Evolutionary conservation across 1,139 yeast species (phyloP).

Genomic region (Lodderomyces parapsilosis): DNA sequence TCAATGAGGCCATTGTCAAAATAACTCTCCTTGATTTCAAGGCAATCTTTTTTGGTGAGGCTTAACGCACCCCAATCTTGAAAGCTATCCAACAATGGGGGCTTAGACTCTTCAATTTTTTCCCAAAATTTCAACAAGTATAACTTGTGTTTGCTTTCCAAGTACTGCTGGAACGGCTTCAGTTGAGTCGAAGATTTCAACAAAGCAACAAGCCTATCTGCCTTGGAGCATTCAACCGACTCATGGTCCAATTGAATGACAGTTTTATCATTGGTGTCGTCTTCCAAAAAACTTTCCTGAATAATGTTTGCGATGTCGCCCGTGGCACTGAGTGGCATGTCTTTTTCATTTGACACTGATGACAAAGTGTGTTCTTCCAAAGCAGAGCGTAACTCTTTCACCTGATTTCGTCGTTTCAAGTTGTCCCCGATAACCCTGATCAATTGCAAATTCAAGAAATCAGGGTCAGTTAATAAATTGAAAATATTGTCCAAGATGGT

Average conservation of each 20-base stretch:
- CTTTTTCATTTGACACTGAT: neutral
- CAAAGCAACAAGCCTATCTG: neutral
- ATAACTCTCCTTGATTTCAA: neutral
- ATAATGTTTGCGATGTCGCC: neutral
- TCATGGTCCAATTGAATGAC: neutral
- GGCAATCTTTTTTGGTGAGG: neutral
- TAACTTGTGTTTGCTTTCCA: neutral
- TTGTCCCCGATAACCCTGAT: slow-evolving; percentile 63
- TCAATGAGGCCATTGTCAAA: neutral
- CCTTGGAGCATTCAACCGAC: neutral
- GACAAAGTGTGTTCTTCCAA: slow-evolving; percentile 58
- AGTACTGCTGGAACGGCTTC: neutral
- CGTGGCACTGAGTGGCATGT: neutral
- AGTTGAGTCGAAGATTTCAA: neutral
- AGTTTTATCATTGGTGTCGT: neutral
- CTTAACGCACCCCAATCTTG: neutral
- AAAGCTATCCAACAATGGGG: slow-evolving; percentile 57
- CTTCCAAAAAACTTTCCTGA: neutral
- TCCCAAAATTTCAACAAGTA: slow-evolving; percentile 57
- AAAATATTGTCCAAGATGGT: slow-evolving; percentile 49
- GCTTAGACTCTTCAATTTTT: slow-evolving; percentile 63
- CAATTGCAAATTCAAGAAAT: slow-evolving; percentile 69
- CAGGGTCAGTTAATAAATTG: slow-evolving; percentile 65
- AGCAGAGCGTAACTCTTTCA: slow-evolving; percentile 67
- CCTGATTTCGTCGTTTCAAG: slow-evolving; percentile 74